phyloP scores from a whole-genome alignment of 2,329 filamentous ascomycete species.

The Fusarium poae region DNA sequence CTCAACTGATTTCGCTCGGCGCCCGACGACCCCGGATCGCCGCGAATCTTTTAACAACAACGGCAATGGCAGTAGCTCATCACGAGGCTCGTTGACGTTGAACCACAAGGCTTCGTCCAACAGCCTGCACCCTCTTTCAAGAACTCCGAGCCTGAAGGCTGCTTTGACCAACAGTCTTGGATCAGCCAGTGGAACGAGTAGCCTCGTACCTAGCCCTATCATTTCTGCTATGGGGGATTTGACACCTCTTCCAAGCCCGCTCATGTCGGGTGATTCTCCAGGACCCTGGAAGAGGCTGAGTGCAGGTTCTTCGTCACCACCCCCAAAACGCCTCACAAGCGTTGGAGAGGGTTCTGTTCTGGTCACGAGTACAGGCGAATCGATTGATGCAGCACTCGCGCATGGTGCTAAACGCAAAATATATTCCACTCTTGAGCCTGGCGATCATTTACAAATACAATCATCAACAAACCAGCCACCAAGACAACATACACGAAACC shows the following conservation, averaged over 20 bases:
- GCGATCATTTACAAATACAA: constrained; percentile 55
- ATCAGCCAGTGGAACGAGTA: constrained; percentile 70
- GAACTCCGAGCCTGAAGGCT: constrained; percentile 73
- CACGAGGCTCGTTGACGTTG: constrained; percentile 47
- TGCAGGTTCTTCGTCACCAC: constrained; percentile 61
- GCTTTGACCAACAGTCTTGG: constrained; percentile 64
- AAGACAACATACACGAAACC: constrained; percentile 72
- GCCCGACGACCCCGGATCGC: constrained; percentile 42
- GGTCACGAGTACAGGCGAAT: constrained; percentile 65
- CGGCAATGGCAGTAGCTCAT: constrained; percentile 52
- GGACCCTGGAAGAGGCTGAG: constrained; percentile 73
- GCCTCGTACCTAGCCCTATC: constrained; percentile 77
- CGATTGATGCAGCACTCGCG: constrained; percentile 63
- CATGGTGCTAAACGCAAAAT: constrained; percentile 69
- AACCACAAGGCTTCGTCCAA: constrained; percentile 50
- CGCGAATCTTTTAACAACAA: constrained; percentile 56
- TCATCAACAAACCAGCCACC: constrained; percentile 29
- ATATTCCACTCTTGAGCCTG: constrained; percentile 58
- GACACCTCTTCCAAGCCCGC: constrained; percentile 82
- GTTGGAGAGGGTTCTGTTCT: constrained; percentile 57
- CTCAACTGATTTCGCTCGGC: constrained; percentile 53
- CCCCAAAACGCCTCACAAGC: constrained; percentile 47
- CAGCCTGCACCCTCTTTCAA: constrained; percentile 64
- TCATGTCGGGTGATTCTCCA: constrained; percentile 74
- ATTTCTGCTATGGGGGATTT: constrained; percentile 82